A percentile compares a stretch with the other conserved stretches of the same genome.
These are phyloP conservation scores for Plasmodium adleri DNA, from an alignment of 169 alveolate species.

Conservation along the genomic window DNA sequence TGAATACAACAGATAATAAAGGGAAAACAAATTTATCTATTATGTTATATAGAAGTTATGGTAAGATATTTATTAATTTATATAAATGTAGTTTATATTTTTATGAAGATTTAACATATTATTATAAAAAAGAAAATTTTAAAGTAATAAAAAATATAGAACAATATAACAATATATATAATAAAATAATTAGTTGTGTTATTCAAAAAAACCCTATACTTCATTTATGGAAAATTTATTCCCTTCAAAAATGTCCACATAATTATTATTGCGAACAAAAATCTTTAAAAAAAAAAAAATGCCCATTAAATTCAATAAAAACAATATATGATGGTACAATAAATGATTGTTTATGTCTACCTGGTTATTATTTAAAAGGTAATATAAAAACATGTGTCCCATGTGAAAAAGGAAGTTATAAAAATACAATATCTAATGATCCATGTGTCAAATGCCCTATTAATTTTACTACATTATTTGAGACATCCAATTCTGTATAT, in stretches of 20 bases:
- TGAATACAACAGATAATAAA: conserved; percentile 50
- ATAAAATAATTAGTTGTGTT: conserved; percentile 29
- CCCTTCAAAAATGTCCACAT: conserved; percentile 78
- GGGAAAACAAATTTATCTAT: conserved; percentile 34
- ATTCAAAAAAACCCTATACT: conserved; percentile 29
- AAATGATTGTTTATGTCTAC: conserved; percentile 79
- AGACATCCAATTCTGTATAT: conserved; percentile 78
- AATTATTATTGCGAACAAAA: conserved; percentile 78
- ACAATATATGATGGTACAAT: conserved; percentile 76
- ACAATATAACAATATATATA: not conserved
- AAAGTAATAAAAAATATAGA: conserved; percentile 35
- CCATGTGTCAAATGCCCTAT: conserved; percentile 81
- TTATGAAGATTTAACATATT: conserved; percentile 24
- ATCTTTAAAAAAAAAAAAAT: conserved; percentile 45
- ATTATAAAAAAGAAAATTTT: conserved; percentile 14
- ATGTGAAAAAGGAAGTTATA: conserved; percentile 83
- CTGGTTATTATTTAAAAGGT: conserved; percentile 80
- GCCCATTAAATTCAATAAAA: conserved; percentile 85
- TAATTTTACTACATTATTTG: conserved; percentile 78
- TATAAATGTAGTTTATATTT: conserved; percentile 58
- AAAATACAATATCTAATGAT: conserved; percentile 78
- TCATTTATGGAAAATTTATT: conserved; percentile 46
- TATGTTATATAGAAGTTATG: conserved; percentile 32
- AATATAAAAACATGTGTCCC: conserved; percentile 72
- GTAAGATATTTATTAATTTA: not conserved